Percentiles rank a stretch among this genome's conserved stretches.
These are phyloP conservation scores for Thermoascus crustaceus DNA, from an alignment of 2,329 filamentous ascomycete species.

Conservation along the genomic window DNA sequence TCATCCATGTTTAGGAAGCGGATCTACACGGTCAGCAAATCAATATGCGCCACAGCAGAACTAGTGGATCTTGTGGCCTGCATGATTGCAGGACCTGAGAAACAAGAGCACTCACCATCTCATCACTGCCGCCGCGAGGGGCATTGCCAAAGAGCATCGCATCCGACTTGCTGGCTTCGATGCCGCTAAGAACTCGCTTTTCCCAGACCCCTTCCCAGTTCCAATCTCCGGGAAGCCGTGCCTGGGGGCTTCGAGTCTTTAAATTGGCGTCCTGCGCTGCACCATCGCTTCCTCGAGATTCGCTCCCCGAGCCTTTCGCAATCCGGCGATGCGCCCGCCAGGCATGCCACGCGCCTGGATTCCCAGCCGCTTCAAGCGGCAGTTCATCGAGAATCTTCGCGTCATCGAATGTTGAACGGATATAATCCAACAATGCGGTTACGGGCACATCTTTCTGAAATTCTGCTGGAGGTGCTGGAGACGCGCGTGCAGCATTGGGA, in stretches of 20 bases:
- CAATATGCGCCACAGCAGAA: slow-evolving; percentile 5
- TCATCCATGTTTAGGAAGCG: slow-evolving; percentile 33
- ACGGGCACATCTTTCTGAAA: slow-evolving; percentile 44
- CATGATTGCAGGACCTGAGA: slow-evolving; percentile 4
- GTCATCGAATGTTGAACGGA: slow-evolving; percentile 73
- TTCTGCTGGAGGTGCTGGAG: slow-evolving; percentile 12
- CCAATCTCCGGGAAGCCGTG: slow-evolving; percentile 70
- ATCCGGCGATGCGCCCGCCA: slow-evolving; percentile 66
- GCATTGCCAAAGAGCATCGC: slow-evolving; percentile 64
- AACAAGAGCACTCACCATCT: slow-evolving; percentile 54
- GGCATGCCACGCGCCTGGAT: slow-evolving; percentile 87
- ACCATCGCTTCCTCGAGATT: slow-evolving; percentile 7
- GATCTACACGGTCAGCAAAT: slow-evolving; percentile 22
- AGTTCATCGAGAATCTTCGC: slow-evolving; percentile 68
- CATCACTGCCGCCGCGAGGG: slow-evolving; percentile 50
- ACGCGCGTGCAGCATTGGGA: slow-evolving; percentile 3
- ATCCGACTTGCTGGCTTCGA: slow-evolving; percentile 71
- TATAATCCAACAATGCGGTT: slow-evolving; percentile 67
- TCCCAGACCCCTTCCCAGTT: slow-evolving; percentile 99
- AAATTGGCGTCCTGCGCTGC: slow-evolving; percentile 12
- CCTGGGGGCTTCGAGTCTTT: slow-evolving; percentile 40
- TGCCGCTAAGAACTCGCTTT: slow-evolving; percentile 70
- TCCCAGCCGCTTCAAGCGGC: slow-evolving; percentile 73
- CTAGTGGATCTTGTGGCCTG: background rate
- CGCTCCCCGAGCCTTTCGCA: slow-evolving; percentile 16